Conservation (phyloP, 192 early-diverging fungal species). For the Dimargaris cristalligena region DNA sequence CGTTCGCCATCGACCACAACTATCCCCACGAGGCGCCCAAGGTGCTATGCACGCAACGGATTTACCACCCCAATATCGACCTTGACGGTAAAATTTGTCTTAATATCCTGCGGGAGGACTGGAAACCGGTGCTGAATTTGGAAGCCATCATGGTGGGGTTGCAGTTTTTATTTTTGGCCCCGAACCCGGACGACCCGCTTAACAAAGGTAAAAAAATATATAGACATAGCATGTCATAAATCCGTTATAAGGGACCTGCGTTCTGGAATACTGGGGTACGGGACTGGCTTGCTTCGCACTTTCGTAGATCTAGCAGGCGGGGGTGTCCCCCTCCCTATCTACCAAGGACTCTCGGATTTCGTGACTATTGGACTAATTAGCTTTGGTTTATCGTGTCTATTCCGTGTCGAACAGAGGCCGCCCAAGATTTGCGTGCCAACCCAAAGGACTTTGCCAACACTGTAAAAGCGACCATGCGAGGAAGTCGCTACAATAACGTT, state of each 20-base stretch:
- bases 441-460: no score
- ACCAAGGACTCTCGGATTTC: neutral
- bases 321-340: neutral
- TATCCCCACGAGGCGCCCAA: constrained; percentile 94
- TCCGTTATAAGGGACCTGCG: neutral
- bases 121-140: constrained; percentile 95
- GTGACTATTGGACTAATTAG: neutral
- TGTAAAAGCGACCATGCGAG: no score
- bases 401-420: no score
- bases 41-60: constrained; percentile 73
- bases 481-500: no score
- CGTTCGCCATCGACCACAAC: constrained; percentile 62
- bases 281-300: neutral
- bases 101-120: constrained; percentile 94
- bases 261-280: neutral
- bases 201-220: constrained; percentile 85
- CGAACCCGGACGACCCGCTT: constrained; percentile 92
- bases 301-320: neutral
- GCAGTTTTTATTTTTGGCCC: constrained; percentile 82
- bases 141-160: constrained; percentile 80
- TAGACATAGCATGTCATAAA: neutral
- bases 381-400: neutral
- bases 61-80: constrained; percentile 98
- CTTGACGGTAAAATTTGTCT: constrained; percentile 91
- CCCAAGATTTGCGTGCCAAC: no score